phyloP scores from a whole-genome alignment of 352 stramenopile genomes.

The Phytopythium cucurbitacearum region DNA sequence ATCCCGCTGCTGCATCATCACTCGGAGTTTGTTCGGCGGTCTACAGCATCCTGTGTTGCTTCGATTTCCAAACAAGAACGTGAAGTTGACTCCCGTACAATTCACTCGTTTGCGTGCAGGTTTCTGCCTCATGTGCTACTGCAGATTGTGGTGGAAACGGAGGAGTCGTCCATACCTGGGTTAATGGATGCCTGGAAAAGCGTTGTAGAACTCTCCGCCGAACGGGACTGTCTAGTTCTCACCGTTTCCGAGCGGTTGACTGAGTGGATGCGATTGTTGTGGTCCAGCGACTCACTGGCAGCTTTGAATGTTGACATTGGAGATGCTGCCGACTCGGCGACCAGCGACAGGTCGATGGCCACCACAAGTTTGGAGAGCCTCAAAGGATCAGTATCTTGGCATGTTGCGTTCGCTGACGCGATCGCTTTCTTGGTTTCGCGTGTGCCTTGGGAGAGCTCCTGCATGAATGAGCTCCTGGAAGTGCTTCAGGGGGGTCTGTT shows the following conservation, averaged over 20 bases:
- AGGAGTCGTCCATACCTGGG: conserved; percentile 17
- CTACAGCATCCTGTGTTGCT: conserved; percentile 41
- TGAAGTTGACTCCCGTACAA: conserved; percentile 11
- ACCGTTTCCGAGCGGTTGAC: conserved; percentile 14
- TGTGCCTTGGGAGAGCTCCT: conserved; percentile 16
- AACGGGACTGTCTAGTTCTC: conserved; percentile 15
- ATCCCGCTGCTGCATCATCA: conserved; percentile 64
- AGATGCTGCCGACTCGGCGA: neutral
- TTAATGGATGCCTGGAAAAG: conserved; percentile 41
- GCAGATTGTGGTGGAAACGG: conserved; percentile 50
- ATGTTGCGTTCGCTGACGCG: conserved; percentile 55
- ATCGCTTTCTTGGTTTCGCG: conserved; percentile 35
- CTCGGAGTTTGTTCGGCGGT: conserved; percentile 27
- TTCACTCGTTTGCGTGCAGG: conserved; percentile 15
- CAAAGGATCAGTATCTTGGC: conserved; percentile 11
- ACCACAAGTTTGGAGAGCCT: neutral
- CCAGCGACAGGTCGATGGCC: neutral
- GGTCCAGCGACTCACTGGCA: conserved; percentile 28
- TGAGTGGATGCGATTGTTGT: conserved; percentile 49
- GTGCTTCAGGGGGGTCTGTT: conserved; percentile 22
- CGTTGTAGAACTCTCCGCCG: conserved; percentile 20
- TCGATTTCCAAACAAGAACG: conserved; percentile 13
- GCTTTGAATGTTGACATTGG: conserved; percentile 22
- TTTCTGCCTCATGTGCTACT: conserved; percentile 58
- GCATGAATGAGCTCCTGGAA: conserved; percentile 16